Percentiles rank a stretch among this genome's conserved stretches.
These are phyloP conservation scores for Botryosphaeria dothidea DNA, from an alignment of 2,329 filamentous ascomycete species.

Conservation along the genomic window DNA sequence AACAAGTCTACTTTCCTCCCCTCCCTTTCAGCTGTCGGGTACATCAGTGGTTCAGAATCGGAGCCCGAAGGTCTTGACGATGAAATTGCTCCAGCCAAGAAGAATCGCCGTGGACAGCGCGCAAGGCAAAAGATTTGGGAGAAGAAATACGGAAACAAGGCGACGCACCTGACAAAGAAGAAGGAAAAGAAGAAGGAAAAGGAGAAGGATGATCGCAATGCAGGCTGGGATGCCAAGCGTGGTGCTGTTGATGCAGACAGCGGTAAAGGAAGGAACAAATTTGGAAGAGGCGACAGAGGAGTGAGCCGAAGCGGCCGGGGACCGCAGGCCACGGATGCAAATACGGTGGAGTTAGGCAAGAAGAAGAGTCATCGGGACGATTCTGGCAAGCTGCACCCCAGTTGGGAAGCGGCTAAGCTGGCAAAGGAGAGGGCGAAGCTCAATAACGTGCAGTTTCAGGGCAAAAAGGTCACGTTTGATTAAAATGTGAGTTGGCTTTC, in stretches of 20 bases:
- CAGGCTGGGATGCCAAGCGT: constrained; percentile 60
- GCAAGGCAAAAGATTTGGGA: constrained; percentile 79
- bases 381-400: constrained; percentile 60
- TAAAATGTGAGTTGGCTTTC: constrained; percentile 31
- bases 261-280: constrained; percentile 25
- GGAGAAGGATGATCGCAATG: constrained; percentile 42
- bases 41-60: constrained; percentile 75
- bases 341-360: constrained; percentile 32
- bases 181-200: constrained; percentile 38
- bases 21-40: constrained; percentile 73
- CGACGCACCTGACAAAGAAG: constrained; percentile 63
- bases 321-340: constrained; percentile 34
- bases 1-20: constrained; percentile 67
- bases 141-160: constrained; percentile 73
- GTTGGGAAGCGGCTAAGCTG: constrained; percentile 64
- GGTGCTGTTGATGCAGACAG: constrained; percentile 47
- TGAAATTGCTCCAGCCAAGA: constrained; percentile 57
- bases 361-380: constrained; percentile 42
- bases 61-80: constrained; percentile 52
- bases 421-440: constrained; percentile 55
- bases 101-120: constrained; percentile 75
- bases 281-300: constrained; percentile 25
- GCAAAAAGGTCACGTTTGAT: constrained; percentile 66
- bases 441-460: constrained; percentile 51
- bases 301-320: constrained; percentile 27